Percentiles rank a stretch among this genome's conserved stretches.
These are phyloP conservation scores for Umbilicaria muhlenbergii DNA, from an alignment of 495 filamentous ascomycete species.

Conservation along the genomic window DNA sequence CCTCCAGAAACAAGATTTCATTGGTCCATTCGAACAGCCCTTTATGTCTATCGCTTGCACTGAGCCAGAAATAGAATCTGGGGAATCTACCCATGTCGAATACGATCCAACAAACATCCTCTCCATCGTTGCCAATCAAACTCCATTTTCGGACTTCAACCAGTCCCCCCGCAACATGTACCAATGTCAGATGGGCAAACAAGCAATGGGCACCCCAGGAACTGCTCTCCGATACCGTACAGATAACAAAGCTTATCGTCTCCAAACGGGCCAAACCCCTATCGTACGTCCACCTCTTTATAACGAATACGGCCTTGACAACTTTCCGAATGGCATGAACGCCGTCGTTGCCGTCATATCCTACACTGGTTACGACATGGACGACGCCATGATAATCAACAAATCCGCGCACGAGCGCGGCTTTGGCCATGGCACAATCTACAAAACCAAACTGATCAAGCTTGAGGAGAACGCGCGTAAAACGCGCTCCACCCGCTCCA, in stretches of 20 bases:
- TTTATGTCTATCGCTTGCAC: constrained; percentile 95
- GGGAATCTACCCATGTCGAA: constrained; percentile 85
- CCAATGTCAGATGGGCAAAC: constrained; percentile 99
- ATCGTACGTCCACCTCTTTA: constrained; percentile 83
- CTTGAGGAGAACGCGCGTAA: constrained; percentile 56
- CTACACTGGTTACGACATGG: constrained; percentile 99
- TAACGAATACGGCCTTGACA: constrained; percentile 92
- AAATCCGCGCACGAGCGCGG: constrained; percentile 94
- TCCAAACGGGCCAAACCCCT: constrained; percentile 93
- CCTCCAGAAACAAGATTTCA: constrained; percentile 65
- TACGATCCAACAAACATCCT: constrained; percentile 92
- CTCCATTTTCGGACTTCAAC: constrained; percentile 97
- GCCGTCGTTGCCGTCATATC: constrained; percentile 95
- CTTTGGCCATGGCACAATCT: constrained; percentile 92
- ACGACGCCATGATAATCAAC: constrained; percentile 99
- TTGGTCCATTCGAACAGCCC: constrained; percentile 90
- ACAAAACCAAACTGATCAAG: constrained; percentile 85
- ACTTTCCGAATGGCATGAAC: constrained; percentile 97
- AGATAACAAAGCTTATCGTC: constrained; percentile 90
- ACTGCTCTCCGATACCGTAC: constrained; percentile 74
- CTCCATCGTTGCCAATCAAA: constrained; percentile 96
- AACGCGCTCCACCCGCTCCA: constrained; percentile 33
- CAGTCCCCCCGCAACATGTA: constrained; percentile 99
- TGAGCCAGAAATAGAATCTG: constrained; percentile 66
- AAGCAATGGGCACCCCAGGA: constrained; percentile 94